phyloP scores from a whole-genome alignment of 2,329 filamentous ascomycete genomes.

The Teratosphaeria gauchensis region DNA sequence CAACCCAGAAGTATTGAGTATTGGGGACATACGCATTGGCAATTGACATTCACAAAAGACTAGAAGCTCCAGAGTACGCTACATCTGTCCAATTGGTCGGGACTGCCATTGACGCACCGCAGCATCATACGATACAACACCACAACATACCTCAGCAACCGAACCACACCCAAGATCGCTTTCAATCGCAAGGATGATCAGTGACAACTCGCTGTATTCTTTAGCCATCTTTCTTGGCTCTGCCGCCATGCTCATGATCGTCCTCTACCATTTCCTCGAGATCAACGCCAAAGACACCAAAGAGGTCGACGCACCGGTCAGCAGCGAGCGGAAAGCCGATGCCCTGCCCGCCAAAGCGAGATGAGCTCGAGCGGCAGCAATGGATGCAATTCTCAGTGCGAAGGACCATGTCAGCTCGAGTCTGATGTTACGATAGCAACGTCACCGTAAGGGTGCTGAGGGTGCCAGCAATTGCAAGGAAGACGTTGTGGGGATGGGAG shows the following conservation, averaged over 20 bases:
- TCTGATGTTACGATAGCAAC: no score
- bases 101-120: not conserved
- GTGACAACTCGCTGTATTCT: slow-evolving; percentile 81
- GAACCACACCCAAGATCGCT: not conserved
- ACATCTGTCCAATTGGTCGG: not conserved
- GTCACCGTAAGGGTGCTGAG: no score
- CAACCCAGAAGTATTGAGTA: no score
- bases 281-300: slow-evolving; percentile 64
- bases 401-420: no score
- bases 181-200: slow-evolving; percentile 61
- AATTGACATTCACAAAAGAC: not conserved
- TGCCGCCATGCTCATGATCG: slow-evolving; percentile 80
- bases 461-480: no score
- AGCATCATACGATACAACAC: not conserved
- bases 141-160: not conserved
- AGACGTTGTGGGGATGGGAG: no score
- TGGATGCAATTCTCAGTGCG: no score
- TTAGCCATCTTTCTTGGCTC: slow-evolving; percentile 90
- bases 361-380: slow-evolving; percentile 3
- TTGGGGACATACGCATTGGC: not conserved
- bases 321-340: slow-evolving; percentile 24
- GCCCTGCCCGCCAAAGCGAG: slow-evolving; percentile 20
- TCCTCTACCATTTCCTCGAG: slow-evolving; percentile 93
- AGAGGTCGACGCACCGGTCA: slow-evolving; percentile 6
- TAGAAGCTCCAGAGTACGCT: not conserved